Evolutionary conservation across 1,139 yeast genomes (phyloP), one percentile per base, ranked within the genome.

Genomic region (Geotrichum klebahnii): DNA sequence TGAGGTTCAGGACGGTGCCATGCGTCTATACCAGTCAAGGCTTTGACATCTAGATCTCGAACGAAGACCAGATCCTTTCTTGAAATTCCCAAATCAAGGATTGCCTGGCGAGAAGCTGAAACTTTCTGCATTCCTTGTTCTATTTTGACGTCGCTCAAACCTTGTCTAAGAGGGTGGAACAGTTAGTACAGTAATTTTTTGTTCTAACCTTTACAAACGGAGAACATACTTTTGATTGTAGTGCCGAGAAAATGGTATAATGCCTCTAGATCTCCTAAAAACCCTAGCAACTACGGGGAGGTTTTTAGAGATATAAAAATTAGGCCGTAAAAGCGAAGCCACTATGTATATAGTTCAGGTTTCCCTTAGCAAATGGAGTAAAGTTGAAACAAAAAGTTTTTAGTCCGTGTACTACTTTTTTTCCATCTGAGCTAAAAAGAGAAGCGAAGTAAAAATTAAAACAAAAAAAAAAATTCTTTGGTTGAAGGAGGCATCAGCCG

Each of bases 1-100:
- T 86, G 95, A 2, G 84, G 78, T 8, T 79, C 75, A 1, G 82
- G 78, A 52, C 85, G 72, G 55, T 77, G 76, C 95, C 95, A 86
- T 26, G 83, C 84, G 66, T 85, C 94, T 19, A 78, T 76, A 0
- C 95, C 95, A 0, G 83, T 77, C 40, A 80, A 74, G 6, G 90
- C 85, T 32, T 79, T 76, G 28, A 83, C 78, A 8, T 78, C 75
- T 42, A 84, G 70, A 44, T 78, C 78, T 37, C 77, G 71, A 19
- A 82, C 77, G 60, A 79, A 78, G 1, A 83, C 85, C 17, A 72
- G 67, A 64, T 83, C 89, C 24, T 46, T 46, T 17, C 44, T 34
- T 6, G 47, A 41, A 14, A 26, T 31, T 33, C 47, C 46, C 12
- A 34, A 16, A 17, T 44, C 41, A 24, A 42, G 20, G 31, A 41